Base-by-base conservation (phyloP, 2,329 filamentous ascomycete species). In the Aspergillus glaucus region DNA sequence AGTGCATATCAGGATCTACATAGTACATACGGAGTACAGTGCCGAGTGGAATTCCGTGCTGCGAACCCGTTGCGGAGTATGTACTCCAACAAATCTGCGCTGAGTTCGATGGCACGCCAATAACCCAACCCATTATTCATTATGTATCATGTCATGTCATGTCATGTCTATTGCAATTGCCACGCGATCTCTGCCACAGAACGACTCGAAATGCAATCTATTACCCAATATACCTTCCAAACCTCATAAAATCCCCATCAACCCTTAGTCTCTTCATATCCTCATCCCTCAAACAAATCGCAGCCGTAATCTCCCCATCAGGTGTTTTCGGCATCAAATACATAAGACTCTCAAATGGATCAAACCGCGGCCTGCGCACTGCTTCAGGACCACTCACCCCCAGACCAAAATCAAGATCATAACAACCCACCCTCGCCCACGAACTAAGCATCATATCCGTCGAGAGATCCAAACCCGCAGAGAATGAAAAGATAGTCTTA, bases 361-460 rank as follows among this genome's bases (percentile, higher is more conserved):
- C 56, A 48, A 80, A 79, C 1, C 56, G 50, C 3, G 78, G 79
- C 43, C 78, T 62, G 0, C 77, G 62, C 19, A 80, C 77, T 0
- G 65, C 67, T 47, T 70, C 70, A 0, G 78, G 75, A 15, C 54
- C 64, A 0, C 78, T 78, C 2, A 81, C 53, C 0, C 70, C 72
- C 1, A 82, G 28, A 19, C 54, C 53, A 2, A 55, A 81, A 41
- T 79, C 74, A 5, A 75, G 61, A 0, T 69, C 61, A 52, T 75
- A 76, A 14, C 63, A 66, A 3, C 70, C 61, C 2, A 77, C 58
- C 45, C 76, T 75, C 0, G 71, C 70, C 79, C 78, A 82, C 1
- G 78, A 81, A 49, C 75, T 80, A 5, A 82, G 51, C 67, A 76
- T 74, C 3, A 81, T 61, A 36, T 80, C 76, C 0, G 57, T 60